Percentiles rank a stretch among this genome's conserved stretches.
phyloP scores from a whole-genome alignment of 148 eudicot species.

The Rhododendron mucronatum region DNA sequence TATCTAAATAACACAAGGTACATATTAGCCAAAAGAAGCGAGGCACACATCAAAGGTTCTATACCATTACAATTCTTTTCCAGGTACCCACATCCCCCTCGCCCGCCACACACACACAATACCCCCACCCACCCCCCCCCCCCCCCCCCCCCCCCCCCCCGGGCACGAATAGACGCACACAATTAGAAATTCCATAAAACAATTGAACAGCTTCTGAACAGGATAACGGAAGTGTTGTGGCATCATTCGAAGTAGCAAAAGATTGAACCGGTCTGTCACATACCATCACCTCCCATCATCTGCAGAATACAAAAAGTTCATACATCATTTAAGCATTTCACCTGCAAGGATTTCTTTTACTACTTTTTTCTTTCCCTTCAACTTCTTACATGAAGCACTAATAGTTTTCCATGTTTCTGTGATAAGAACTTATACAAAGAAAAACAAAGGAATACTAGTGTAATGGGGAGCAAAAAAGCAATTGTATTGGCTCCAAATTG shows the following conservation, averaged over 20 bases:
- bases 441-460: too few species aligned
- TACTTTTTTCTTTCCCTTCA: not conserved
- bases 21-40: not conserved
- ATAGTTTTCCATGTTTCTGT: not conserved
- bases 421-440: not conserved
- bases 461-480: not conserved
- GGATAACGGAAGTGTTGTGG: not conserved
- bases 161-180: not conserved
- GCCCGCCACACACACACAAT: too few species aligned
- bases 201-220: not conserved
- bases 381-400: not conserved
- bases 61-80: not conserved
- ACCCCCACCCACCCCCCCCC: too few species aligned
- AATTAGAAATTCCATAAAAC: not conserved
- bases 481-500: not conserved
- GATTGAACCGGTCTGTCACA: conserved; percentile 8
- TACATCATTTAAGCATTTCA: not conserved
- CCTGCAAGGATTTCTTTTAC: not conserved
- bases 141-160: too few species aligned
- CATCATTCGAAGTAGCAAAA: conserved; percentile 6
- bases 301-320: conserved; percentile 21
- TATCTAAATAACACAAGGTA: not conserved
- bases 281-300: conserved; percentile 65
- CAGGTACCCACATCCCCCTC: not conserved
- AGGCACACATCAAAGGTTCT: not conserved